A percentile compares a stretch with the other conserved stretches of the same genome.
phyloP scores from a whole-genome alignment of 768 basidiomycete species.

The Naganishia vaughanmartiniae region DNA sequence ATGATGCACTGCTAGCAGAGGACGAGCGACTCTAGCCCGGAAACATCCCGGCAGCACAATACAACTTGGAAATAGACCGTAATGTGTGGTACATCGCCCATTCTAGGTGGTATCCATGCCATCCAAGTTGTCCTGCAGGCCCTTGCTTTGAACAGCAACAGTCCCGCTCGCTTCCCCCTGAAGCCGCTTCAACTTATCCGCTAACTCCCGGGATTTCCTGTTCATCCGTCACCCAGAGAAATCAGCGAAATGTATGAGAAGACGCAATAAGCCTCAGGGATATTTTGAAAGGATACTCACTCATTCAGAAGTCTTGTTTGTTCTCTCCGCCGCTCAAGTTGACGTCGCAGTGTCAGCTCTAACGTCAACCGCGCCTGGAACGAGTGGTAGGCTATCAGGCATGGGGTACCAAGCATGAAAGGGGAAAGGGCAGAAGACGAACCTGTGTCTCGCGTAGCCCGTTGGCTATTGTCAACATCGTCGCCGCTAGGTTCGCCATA shows the following conservation, averaged over 20 bases:
- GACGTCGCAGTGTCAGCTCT: conserved; percentile 20
- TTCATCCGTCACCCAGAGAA: too few species aligned
- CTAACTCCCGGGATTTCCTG: conserved; percentile 16
- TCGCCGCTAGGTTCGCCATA: conserved; percentile 23
- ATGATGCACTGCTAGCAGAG: too few species aligned
- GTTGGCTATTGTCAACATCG: conserved; percentile 27
- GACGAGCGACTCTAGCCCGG: not conserved
- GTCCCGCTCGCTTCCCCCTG: not conserved
- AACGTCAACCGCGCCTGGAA: conserved; percentile 20
- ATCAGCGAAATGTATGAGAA: not conserved
- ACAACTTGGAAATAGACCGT: not conserved
- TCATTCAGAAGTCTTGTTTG: conserved; percentile 23
- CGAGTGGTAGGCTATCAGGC: not conserved
- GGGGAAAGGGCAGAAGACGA: not conserved
- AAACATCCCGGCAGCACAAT: not conserved
- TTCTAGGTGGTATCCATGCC: not conserved
- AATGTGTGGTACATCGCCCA: not conserved
- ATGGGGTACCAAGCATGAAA: not conserved
- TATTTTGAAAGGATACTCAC: not conserved
- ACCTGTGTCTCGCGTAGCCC: conserved; percentile 23
- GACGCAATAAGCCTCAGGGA: too few species aligned
- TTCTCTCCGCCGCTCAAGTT: conserved; percentile 25
- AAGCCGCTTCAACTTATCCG: not conserved
- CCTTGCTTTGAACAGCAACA: too few species aligned
- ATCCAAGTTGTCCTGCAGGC: not conserved